These are phyloP conservation scores for Lipomyces lipofer DNA, from an alignment of 805 yeast species.

Conservation along the genomic window DNA sequence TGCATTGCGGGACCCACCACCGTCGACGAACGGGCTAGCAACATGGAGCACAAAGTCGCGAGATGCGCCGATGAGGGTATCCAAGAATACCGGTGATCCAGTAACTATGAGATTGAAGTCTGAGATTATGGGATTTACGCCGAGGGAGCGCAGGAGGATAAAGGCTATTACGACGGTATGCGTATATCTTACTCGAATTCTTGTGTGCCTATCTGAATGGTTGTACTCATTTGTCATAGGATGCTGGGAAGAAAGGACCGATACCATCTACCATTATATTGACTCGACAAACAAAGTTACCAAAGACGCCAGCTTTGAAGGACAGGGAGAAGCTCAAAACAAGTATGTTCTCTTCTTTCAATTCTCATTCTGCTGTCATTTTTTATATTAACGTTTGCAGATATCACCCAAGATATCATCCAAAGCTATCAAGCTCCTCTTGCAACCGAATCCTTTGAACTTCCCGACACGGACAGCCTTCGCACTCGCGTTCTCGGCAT, in stretches of 20 bases:
- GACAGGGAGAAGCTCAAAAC: constrained; percentile 39
- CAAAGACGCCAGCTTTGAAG: constrained; percentile 74
- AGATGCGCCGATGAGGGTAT: constrained; percentile 49
- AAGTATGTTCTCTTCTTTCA: constrained; percentile 4
- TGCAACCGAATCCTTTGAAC: constrained; percentile 70
- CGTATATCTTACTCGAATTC: not conserved
- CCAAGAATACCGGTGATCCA: constrained; percentile 43
- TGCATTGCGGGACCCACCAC: constrained; percentile 72
- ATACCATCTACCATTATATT: constrained; percentile 40
- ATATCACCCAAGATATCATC: constrained; percentile 90
- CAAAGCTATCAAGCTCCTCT: constrained; percentile 82
- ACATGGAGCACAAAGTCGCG: constrained; percentile 54
- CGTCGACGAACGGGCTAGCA: constrained; percentile 48
- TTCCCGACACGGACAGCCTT: constrained; percentile 76
- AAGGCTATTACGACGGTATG: constrained; percentile 63
- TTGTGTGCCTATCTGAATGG: not conserved
- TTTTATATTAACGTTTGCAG: constrained; percentile 6
- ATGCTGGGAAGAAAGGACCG: constrained; percentile 70
- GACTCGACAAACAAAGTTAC: constrained; percentile 57
- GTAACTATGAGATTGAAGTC: constrained; percentile 82
- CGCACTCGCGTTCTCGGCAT: constrained; percentile 73
- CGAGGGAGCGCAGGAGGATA: constrained; percentile 79
- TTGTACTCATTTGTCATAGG: constrained; percentile 41
- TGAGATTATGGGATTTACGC: constrained; percentile 82
- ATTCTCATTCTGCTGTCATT: not conserved